Evolutionary conservation across 345 rosid genomes (phyloP), one percentile per base, ranked within the genome.

Genomic region (Rhodamnia rubescens): DNA sequence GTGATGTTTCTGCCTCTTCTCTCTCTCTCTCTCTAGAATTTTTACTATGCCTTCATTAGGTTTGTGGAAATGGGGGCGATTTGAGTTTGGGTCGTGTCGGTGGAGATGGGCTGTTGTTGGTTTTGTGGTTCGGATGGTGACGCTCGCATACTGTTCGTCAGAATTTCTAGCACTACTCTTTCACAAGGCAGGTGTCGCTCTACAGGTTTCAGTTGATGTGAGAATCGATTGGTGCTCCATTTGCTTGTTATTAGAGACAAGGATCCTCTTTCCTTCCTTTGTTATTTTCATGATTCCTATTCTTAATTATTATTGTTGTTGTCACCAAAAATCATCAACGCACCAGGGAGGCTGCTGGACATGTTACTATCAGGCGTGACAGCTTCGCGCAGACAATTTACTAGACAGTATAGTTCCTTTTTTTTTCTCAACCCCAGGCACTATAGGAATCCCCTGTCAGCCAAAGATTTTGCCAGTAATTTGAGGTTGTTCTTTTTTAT

Each of bases 1-100:
- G 99, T 97, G 18, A 83, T 21, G 44, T 27, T 26, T 52, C 22
- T 18, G 11, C n/a, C n/a, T n/a, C n/a, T n/a, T n/a, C n/a, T 21
- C 26, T 53, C 53, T 42, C 29, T 56, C 42, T 27, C 16, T 55
- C 7, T 27, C 8, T 75, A 16, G 50, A 10, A 20, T 40, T 52
- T 36, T 16, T 55, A 20, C 3, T 49, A 6, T 47, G 50, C 56
- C 53, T 54, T 32, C 20, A 11, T 15, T 26, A 29, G 75, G 22
- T 55, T 55, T 55, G 58, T 22, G 58, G 58, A 22, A 55, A 22
- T 10, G 47, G 47, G 18, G 78, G 75, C 75, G 44, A 40, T 64
- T 8, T 64, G 75, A 64, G 12, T 64, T 3, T 32, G 16, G 16
- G 75, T 64, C 24, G 1, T 64, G 75, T 32, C 21, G 44, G 6